Base-by-base conservation (phyloP, 768 basidiomycete species). In the Tylopilus subfusipes region DNA sequence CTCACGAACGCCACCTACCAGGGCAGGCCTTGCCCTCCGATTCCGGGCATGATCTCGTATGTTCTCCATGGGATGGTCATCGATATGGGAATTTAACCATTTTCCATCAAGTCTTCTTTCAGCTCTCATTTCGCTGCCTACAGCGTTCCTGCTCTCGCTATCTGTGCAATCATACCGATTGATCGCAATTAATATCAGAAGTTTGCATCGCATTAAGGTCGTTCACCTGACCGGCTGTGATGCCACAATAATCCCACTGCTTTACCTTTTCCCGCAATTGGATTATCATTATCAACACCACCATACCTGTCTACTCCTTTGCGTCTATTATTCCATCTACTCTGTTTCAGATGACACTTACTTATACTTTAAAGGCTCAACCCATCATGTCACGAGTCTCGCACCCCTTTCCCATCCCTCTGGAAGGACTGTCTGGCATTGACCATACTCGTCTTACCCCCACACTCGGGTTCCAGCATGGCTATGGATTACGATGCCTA, bases 401-500 rank as follows among this genome's bases (percentile, higher is more conserved):
- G 3, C 21, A 42, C 48, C 55, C 58, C 40, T 31, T 31, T 1
- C 36, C 43, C 33, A 24, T 44, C 43, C 53, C 51, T 19, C 39
- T 19, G 38, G 55, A 52, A 29, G 14, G 31, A 12, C 21, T 13
- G 22, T 43, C 19, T 30, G 36, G 14, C 27, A 7, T 22, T 44
- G 18, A 21, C 25, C 30, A 19, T 55, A 42, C 42, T 25, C 12
- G 25, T 47, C 52, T 9, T 29, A 0, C 36, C 25, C 42, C 48
- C 21, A 34, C 10, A 30, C 36, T 24, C 11, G 30, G 24, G 19
- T 19, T 49, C 40, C 50, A 54, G 9, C 0, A 72, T 72, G 63
- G 63, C 69, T 3, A 72, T 72, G 70, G 69, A 70, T n/a, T 91
- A 90, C 72, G 88, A 90, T 66, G 83, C 82, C 25, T 89, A 82